These are phyloP conservation scores for Zygosaccharomyces lentus DNA, from an alignment of 805 yeast genomes.

Conservation along the genomic window DNA sequence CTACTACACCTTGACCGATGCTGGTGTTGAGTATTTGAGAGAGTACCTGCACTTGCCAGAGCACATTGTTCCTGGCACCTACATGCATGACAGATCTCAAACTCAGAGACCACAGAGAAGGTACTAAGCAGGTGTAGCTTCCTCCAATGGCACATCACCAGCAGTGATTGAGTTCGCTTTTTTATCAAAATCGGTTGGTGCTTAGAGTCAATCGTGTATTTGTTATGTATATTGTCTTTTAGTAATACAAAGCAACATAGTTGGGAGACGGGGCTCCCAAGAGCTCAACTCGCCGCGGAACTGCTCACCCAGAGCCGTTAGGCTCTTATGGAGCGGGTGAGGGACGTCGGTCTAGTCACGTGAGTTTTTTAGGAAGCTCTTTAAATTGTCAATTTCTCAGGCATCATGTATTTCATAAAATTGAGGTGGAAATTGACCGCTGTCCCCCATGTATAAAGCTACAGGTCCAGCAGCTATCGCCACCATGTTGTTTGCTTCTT, in stretches of 20 bases:
- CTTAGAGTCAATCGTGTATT: constrained; percentile 13
- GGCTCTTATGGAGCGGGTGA: not conserved
- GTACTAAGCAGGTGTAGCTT: constrained; percentile 11
- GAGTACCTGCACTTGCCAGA: constrained; percentile 98
- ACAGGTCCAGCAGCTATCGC: not conserved
- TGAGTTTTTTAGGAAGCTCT: not conserved
- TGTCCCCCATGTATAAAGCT: not conserved
- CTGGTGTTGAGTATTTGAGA: constrained; percentile 98
- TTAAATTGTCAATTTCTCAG: not conserved
- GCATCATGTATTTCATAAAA: not conserved
- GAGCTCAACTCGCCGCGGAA: not conserved
- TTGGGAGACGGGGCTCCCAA: constrained; percentile 6
- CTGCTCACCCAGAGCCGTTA: not conserved
- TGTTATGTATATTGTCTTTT: constrained; percentile 16
- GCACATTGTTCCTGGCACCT: constrained; percentile 97
- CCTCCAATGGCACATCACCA: constrained; percentile 6
- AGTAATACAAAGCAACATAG: constrained; percentile 17
- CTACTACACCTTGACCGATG: constrained; percentile 99
- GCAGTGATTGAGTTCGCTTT: constrained; percentile 1
- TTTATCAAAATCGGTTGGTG: constrained; percentile 7
- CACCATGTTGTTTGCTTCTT: constrained; percentile 34
- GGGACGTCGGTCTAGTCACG: no score
- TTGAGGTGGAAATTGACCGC: no score
- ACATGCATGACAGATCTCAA: constrained; percentile 89
- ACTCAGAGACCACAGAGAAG: constrained; percentile 56